Percentiles rank a stretch among this genome's conserved stretches.
These are phyloP conservation scores for Penicillium antarcticum DNA, from an alignment of 495 filamentous ascomycete species.

Conservation along the genomic window DNA sequence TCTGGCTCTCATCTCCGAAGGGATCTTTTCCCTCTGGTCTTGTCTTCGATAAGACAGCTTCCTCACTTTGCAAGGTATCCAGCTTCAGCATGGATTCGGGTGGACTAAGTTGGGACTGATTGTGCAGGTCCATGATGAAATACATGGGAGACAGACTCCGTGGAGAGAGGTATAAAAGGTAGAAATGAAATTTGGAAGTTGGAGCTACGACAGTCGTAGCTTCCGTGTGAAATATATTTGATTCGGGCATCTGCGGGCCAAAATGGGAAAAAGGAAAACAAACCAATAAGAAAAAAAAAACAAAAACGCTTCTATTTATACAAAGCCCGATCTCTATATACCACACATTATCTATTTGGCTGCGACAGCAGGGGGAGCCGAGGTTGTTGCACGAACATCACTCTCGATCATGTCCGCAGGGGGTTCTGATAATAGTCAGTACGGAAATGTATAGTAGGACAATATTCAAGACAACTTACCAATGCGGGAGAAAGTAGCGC, in stretches of 20 bases:
- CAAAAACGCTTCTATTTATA: conserved; percentile 36
- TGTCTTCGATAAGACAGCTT: neutral
- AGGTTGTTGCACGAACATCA: conserved; percentile 30
- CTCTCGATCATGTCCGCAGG: conserved; percentile 54
- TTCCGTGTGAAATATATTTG: neutral
- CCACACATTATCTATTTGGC: conserved; percentile 44
- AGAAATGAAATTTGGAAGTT: neutral
- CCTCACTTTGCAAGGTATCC: neutral
- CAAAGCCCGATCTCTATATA: conserved; percentile 26
- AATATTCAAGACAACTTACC: conserved; percentile 42
- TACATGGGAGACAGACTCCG: neutral
- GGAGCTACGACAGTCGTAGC: neutral
- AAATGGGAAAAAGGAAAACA: neutral
- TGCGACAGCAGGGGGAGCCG: conserved; percentile 33
- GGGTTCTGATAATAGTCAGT: conserved; percentile 45
- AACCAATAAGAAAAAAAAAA: neutral
- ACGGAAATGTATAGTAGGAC: neutral
- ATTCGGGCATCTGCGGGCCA: too few relatives aligned
- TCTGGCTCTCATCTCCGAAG: conserved; percentile 29
- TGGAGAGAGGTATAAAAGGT: neutral
- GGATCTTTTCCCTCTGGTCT: conserved; percentile 19
- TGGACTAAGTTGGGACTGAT: neutral
- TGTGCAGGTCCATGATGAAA: neutral
- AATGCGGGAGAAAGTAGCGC: conserved; percentile 72
- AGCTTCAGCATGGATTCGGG: neutral